These are phyloP conservation scores for Sugiyamaella neomexicana DNA, from an alignment of 1,139 yeast species.

Conservation along the genomic window DNA sequence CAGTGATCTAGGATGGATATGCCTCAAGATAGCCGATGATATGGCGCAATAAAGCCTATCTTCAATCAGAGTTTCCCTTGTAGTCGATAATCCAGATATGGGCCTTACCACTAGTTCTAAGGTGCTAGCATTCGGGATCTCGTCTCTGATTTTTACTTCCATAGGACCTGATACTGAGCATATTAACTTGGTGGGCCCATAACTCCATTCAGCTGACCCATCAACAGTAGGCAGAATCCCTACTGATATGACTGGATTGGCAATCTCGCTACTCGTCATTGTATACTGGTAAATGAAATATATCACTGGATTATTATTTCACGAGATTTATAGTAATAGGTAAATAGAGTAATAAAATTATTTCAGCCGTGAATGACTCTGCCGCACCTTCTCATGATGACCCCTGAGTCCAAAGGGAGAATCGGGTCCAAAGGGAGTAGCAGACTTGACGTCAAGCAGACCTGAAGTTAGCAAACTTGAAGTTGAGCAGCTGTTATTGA, in stretches of 20 bases:
- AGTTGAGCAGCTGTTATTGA: too few relatives aligned
- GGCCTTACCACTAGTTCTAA: conserved; percentile 84
- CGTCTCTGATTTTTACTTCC: conserved; percentile 82
- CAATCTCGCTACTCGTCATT: not conserved
- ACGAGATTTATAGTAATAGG: too few relatives aligned
- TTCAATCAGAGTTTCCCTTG: conserved; percentile 77
- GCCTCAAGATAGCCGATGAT: conserved; percentile 61
- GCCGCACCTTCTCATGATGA: too few relatives aligned
- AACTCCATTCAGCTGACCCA: conserved; percentile 68
- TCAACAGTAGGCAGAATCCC: conserved; percentile 58
- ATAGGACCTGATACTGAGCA: conserved; percentile 89
- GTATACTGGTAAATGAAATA: not conserved
- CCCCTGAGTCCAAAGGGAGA: too few relatives aligned
- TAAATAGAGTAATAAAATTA: too few relatives aligned
- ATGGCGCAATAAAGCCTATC: conserved; percentile 66
- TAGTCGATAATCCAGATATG: conserved; percentile 67
- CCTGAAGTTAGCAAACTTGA: too few relatives aligned
- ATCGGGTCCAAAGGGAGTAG: too few relatives aligned
- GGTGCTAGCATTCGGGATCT: conserved; percentile 74
- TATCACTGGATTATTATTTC: too few relatives aligned
- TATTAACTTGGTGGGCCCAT: conserved; percentile 57
- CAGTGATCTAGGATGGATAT: conserved; percentile 76
- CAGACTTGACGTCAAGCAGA: too few relatives aligned
- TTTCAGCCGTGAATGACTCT: too few relatives aligned
- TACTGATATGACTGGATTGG: conserved; percentile 16